Base-by-base conservation (phyloP, 2,329 filamentous ascomycete genomes). In the Penicillium sp. region DNA sequence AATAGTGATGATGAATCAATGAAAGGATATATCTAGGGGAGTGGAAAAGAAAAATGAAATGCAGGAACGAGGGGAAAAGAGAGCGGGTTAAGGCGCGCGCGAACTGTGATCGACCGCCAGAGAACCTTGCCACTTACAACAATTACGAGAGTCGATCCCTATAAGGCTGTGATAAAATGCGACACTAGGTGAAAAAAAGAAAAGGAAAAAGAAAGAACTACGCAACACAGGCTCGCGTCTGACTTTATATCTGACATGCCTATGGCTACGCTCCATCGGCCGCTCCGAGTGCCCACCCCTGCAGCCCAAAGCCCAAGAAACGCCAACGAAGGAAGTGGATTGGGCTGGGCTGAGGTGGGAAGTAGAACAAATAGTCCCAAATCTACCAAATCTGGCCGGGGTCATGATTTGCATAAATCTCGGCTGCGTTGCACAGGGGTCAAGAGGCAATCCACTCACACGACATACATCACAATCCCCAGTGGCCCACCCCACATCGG, bases 201-300 rank as follows among this genome's bases (percentile, higher is more conserved):
- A 34, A 18, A 29, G 27, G 29, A 34, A 34, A 32, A 26, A 39
- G 33, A 36, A 13, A 20, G 26, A 21, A 24, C 0, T 17, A n/a
- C 5, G 9, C 15, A 18, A 7, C 23, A 21, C 46, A 21, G 20
- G 12, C 10, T 40, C 20, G 9, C n/a, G 26, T 44, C 36, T 42
- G 20, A 18, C 34, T 48, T 49, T 47, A 52, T 51, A 59, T 59
- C 46, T 51, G 49, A 61, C 49, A 51, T 54, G 45, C 49, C 55
- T 29, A 36, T n/a, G n/a, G n/a, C n/a, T n/a, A n/a, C n/a, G n/a
- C n/a, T 36, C 39, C 52, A 39, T 53, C 54, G 54, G 50, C 54
- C 36, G 37, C 50, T 34, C 54, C 54, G 54, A 53, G 37, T 32
- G 15, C 13, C n/a, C n/a, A 46, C 18, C 42, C 42, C 49, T 45